Evolutionary conservation across 2,329 filamentous ascomycete genomes (phyloP).

Genomic region (Cercospora zeina): DNA sequence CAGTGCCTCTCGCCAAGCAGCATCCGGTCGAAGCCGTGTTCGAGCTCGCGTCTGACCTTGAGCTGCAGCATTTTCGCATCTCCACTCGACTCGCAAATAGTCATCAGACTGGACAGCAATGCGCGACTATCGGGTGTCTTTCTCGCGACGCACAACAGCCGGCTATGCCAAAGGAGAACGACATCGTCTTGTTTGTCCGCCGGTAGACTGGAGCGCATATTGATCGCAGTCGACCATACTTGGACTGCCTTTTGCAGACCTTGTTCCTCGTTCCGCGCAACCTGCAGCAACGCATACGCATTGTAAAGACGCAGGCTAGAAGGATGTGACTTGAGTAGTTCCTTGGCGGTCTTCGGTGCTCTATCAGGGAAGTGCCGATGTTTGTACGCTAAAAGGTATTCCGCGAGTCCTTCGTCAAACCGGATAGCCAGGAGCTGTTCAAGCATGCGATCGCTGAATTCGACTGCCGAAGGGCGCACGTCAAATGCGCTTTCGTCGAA

Average conservation of each 20-base stretch:
- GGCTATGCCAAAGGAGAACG: constrained; percentile 59
- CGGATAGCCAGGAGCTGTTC: constrained; percentile 56
- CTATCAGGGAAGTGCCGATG: constrained; percentile 53
- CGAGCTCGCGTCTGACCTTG: constrained; percentile 57
- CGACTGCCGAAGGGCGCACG: not conserved
- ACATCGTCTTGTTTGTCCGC: constrained; percentile 41
- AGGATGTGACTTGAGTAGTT: constrained; percentile 67
- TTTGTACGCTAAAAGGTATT: constrained; percentile 71
- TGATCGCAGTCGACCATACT: constrained; percentile 68
- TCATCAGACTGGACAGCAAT: constrained; percentile 9
- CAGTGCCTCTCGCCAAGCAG: constrained; percentile 54
- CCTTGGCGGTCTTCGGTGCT: constrained; percentile 70
- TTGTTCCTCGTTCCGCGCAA: constrained; percentile 46
- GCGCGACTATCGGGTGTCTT: not conserved
- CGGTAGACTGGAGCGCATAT: constrained; percentile 52
- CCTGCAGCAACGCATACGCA: constrained; percentile 74
- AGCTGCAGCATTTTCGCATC: constrained; percentile 40
- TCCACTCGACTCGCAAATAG: constrained; percentile 3
- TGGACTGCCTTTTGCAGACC: constrained; percentile 61
- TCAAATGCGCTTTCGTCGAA: constrained; percentile 17
- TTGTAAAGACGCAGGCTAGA: constrained; percentile 71
- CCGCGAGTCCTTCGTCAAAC: constrained; percentile 58
- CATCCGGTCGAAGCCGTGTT: constrained; percentile 56
- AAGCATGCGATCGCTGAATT: constrained; percentile 53
- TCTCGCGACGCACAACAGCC: constrained; percentile 63